Evolutionary conservation across 129 eudicot genomes (phyloP).

Genomic region (Lactuca saligna): DNA sequence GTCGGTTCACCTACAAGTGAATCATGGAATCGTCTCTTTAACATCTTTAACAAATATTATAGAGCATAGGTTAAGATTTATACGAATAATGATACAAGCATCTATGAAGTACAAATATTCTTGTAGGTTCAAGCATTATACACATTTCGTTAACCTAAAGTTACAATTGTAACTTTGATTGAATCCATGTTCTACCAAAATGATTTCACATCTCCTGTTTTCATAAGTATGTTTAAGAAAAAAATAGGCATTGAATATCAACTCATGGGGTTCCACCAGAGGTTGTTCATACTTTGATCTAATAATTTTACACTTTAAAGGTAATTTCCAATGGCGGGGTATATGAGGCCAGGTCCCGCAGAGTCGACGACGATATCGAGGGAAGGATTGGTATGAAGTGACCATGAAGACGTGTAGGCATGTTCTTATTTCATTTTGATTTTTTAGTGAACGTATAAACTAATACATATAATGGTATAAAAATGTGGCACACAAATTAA

Average conservation of each 20-base stretch:
- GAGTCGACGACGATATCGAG: too few species aligned
- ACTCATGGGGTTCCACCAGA: constrained; percentile 72
- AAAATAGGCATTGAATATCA: constrained; percentile 48
- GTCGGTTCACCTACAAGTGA: constrained; percentile 54
- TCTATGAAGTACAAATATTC: constrained; percentile 71
- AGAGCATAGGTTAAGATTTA: constrained; percentile 75
- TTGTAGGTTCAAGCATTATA: constrained; percentile 47
- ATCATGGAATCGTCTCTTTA: constrained; percentile 79
- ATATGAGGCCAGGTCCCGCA: too few species aligned
- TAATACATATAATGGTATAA: too few species aligned
- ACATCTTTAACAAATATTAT: constrained; percentile 57
- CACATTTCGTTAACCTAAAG: neutral
- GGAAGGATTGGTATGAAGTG: too few species aligned
- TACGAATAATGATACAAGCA: constrained; percentile 36
- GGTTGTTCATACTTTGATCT: constrained; percentile 64
- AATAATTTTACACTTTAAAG: constrained; percentile 71
- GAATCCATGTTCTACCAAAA: constrained; percentile 25
- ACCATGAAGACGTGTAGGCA: too few species aligned
- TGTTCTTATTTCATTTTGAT: too few species aligned
- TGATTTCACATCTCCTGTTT: constrained; percentile 67
- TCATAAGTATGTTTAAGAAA: constrained; percentile 52
- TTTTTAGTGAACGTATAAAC: too few species aligned
- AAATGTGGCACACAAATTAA: too few species aligned
- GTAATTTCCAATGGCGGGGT: too few species aligned
- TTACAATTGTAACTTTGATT: neutral